Conservation (phyloP, 73 alveolate species). For the Blepharisma stoltei region DNA sequence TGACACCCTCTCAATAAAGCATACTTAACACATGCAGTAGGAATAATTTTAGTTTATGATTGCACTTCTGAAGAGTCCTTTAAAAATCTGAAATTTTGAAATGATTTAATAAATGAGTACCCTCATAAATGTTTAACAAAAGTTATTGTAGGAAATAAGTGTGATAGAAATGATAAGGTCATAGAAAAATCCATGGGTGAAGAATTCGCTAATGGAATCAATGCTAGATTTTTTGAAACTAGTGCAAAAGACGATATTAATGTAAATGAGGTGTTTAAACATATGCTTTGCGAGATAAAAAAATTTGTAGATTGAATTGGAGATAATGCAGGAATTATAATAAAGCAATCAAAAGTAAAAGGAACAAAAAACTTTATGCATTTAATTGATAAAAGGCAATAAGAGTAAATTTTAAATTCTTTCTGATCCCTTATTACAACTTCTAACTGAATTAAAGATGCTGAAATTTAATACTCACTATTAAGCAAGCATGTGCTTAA, state of each 20-base stretch:
- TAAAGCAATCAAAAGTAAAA: too few species aligned
- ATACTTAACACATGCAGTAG: conserved; percentile 57
- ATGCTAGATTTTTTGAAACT: not conserved
- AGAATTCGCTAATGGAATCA: not conserved
- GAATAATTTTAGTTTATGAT: conserved; percentile 63
- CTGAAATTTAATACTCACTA: too few species aligned
- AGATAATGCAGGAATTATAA: too few species aligned
- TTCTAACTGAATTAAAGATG: too few species aligned
- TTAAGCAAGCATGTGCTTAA: too few species aligned
- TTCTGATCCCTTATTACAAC: too few species aligned
- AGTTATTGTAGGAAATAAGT: conserved; percentile 46
- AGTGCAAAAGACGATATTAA: not conserved
- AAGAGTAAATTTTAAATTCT: too few species aligned
- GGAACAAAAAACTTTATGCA: too few species aligned
- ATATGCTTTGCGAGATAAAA: not conserved
- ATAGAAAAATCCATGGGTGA: not conserved
- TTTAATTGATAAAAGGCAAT: too few species aligned
- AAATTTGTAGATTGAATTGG: too few species aligned
- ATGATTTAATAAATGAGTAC: conserved; percentile 51
- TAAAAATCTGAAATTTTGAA: conserved; percentile 60
- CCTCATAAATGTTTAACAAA: conserved; percentile 27
- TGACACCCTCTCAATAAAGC: conserved; percentile 60
- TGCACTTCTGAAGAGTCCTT: conserved; percentile 52
- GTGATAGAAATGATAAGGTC: conserved; percentile 18
- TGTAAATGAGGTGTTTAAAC: not conserved